A percentile compares a stretch with the other conserved stretches of the same genome.
phyloP scores from a whole-genome alignment of 176 grass and related monocot species.

The Panicum miliaceum region DNA sequence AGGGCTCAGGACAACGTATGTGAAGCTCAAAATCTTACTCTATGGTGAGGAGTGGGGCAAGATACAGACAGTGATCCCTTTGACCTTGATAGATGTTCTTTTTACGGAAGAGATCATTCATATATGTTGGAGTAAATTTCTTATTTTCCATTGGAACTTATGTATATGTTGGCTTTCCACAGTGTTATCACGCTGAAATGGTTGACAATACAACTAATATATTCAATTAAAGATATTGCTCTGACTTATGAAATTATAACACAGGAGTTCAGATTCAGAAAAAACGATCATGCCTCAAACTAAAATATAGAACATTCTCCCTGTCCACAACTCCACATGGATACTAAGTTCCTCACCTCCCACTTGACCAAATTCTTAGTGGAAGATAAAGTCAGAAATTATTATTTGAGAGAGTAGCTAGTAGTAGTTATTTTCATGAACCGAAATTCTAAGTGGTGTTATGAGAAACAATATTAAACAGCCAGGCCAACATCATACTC shows the following conservation, averaged over 20 bases:
- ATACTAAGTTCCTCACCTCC: not conserved
- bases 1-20: not conserved
- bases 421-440: not conserved
- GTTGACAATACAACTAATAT: not conserved
- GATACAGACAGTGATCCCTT: not conserved
- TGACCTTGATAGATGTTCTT: not conserved
- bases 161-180: not conserved
- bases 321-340: not conserved
- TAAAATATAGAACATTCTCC: not conserved
- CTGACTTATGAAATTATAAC: not conserved
- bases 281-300: not conserved
- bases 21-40: not conserved
- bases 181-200: not conserved
- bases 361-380: not conserved
- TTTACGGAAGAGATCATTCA: not conserved
- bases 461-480: not conserved
- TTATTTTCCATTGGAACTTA: not conserved
- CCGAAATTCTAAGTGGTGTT: not conserved
- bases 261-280: not conserved
- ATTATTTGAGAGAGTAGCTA: not conserved
- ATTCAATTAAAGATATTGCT: not conserved
- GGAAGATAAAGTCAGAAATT: not conserved
- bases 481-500: not conserved
- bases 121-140: not conserved
- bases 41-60: not conserved